Conservation (phyloP, 192 early-diverging fungal species). For the Coemansia sp. region DNA sequence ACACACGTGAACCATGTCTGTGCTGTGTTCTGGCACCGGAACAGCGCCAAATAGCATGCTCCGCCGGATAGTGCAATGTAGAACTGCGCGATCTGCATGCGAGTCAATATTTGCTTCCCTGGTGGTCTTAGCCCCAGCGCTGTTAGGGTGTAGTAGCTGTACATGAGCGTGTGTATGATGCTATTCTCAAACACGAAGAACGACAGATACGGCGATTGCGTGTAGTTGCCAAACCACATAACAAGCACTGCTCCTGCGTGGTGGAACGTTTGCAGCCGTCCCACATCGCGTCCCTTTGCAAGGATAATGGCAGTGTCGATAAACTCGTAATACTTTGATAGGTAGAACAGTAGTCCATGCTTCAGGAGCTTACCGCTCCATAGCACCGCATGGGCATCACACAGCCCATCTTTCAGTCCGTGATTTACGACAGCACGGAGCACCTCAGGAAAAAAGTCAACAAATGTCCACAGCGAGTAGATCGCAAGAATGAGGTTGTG, state of each 20-base stretch:
- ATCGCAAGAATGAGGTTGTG: constrained; percentile 74
- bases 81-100: constrained; percentile 86
- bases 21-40: constrained; percentile 58
- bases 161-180: constrained; percentile 89
- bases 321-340: constrained; percentile 88
- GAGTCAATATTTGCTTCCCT: constrained; percentile 79
- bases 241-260: constrained; percentile 85
- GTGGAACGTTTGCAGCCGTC: constrained; percentile 84
- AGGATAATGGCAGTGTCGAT: constrained; percentile 87
- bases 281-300: constrained; percentile 69
- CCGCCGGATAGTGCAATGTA: constrained; percentile 69
- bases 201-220: constrained; percentile 77
- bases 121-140: constrained; percentile 75
- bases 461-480: constrained; percentile 77
- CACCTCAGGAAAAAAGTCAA: constrained; percentile 62
- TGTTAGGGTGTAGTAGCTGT: constrained; percentile 79
- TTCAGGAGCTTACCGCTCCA: constrained; percentile 71
- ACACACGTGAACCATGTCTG: constrained; percentile 65
- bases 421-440: constrained; percentile 59
- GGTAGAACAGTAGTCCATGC: constrained; percentile 85
- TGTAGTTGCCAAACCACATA: constrained; percentile 83
- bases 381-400: constrained; percentile 64
- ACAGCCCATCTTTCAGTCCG: constrained; percentile 65
- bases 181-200: constrained; percentile 85
- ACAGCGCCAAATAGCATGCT: constrained; percentile 63